Base-by-base conservation (phyloP, 805 yeast genomes). In the Barnettozyma sucrosica region DNA sequence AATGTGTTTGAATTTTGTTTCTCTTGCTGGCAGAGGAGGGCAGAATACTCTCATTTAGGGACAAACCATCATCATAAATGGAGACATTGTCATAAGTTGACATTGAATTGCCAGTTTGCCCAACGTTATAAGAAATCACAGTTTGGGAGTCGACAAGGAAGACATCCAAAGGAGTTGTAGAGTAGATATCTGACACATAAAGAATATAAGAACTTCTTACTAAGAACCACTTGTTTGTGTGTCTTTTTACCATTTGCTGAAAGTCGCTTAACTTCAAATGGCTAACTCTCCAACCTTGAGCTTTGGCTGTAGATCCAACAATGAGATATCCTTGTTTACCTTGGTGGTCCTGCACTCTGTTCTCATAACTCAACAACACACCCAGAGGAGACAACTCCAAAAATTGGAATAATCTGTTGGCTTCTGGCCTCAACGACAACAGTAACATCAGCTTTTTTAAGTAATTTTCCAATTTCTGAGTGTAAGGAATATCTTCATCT, bases 241-340 rank as follows among this genome's bases (percentile, higher is more conserved):
- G 92, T 65, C 99, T 80, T 53, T 79, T 81, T 44, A 92, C 85
- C 96, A 93, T 89, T 33, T 87, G 89, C 55, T 79, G 77, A 57
- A 89, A 69, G 58, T 88, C 97, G 51, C 80, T 77, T 7, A 87
- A 80, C 51, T 78, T 80, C 65, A 89, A 79, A 61, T 92, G 97
- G 3, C 93, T 86, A 6, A 92, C 97, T 56, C 95, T 74, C 98
- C 99, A 93, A 3, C 99, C 98, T 62, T 89, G 95, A 0, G 89
- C 75, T 52, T 80, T 80, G 0, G 98, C 92, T 0, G 89, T 80
- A 1, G 96, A 83, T 19, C 89, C 80, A 41, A 90, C 79, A 46
- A 85, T 78, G 49, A 92, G 65, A 44, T 80, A 78, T 2, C 99
- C 99, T 65, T 93, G 97, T 57, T 89, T 93, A 1, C 98, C 96